Conservation (phyloP, 495 filamentous ascomycete species). For the Trichoderma orchidacearum region DNA sequence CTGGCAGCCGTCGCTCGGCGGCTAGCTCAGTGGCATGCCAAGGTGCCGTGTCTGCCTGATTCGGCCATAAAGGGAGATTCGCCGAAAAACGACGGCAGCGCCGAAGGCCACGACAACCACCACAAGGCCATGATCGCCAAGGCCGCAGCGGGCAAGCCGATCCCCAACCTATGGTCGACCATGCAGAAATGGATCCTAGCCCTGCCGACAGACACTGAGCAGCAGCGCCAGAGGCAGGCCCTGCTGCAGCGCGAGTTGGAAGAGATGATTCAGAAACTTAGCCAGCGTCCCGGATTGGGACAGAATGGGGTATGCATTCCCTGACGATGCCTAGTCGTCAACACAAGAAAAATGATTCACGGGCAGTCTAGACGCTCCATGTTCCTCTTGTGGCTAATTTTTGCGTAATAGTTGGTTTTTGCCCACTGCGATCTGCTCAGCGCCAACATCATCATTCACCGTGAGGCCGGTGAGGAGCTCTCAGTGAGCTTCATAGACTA, state of each 20-base stretch:
- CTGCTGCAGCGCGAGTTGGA: slow-evolving; percentile 63
- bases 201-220: slow-evolving; percentile 55
- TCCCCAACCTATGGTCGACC: slow-evolving; percentile 81
- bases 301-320: slow-evolving; percentile 50
- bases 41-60: slow-evolving; percentile 45
- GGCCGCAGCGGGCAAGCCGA: slow-evolving; percentile 46
- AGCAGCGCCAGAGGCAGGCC: slow-evolving; percentile 50
- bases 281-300: slow-evolving; percentile 60
- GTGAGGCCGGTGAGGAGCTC: slow-evolving; percentile 24
- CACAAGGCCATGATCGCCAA: slow-evolving; percentile 31
- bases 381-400: no score
- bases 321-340: no score
- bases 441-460: slow-evolving; percentile 88
- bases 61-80: slow-evolving; percentile 14
- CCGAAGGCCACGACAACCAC: slow-evolving; percentile 10
- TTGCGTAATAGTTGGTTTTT: slow-evolving; percentile 80
- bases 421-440: slow-evolving; percentile 89
- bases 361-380: no score
- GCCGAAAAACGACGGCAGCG: slow-evolving; percentile 5
- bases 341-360: no score
- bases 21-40: slow-evolving; percentile 87
- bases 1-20: slow-evolving; percentile 73
- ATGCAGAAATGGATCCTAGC: slow-evolving; percentile 92
- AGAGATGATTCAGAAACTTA: slow-evolving; percentile 51
- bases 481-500: slow-evolving; percentile 91